Percentiles rank a stretch among this genome's conserved stretches.
Conservation (phyloP, 805 yeast species). For the Teunomyces funiuensis region DNA sequence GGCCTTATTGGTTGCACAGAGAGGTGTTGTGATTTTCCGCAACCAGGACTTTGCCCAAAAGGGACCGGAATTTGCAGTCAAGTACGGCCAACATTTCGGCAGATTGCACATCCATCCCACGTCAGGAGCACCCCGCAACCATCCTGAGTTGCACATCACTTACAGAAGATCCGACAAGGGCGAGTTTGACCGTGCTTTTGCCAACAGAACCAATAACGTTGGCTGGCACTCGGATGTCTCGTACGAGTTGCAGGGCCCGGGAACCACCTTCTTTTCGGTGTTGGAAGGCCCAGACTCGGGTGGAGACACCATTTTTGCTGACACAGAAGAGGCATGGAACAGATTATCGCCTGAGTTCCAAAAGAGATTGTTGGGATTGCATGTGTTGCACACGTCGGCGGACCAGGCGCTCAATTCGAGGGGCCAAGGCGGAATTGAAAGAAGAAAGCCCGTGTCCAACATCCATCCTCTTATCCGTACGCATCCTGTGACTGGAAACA, state of each 20-base stretch:
- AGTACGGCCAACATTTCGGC: conserved; percentile 66
- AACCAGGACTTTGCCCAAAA: conserved; percentile 59
- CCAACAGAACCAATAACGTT: conserved; percentile 28
- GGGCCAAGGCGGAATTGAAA: conserved; percentile 31
- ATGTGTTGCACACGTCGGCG: conserved; percentile 34
- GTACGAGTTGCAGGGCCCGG: conserved; percentile 37
- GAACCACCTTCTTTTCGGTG: conserved; percentile 33
- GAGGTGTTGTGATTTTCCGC: conserved; percentile 68
- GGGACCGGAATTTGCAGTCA: conserved; percentile 49
- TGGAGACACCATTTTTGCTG: conserved; percentile 39
- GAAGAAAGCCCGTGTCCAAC: conserved; percentile 33
- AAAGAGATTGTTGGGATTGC: conserved; percentile 30
- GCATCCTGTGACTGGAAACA: conserved; percentile 36
- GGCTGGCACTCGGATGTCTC: conserved; percentile 40
- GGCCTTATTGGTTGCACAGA: conserved; percentile 64
- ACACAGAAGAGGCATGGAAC: conserved; percentile 37
- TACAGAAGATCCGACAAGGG: conserved; percentile 30
- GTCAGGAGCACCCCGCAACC: conserved; percentile 61
- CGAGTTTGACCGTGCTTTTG: conserved; percentile 28
- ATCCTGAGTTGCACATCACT: conserved; percentile 36
- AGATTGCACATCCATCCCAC: conserved; percentile 73
- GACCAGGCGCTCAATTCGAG: conserved; percentile 30
- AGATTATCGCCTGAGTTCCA: conserved; percentile 37
- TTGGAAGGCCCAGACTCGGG: conserved; percentile 40
- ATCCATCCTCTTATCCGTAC: conserved; percentile 36